Base-by-base conservation (phyloP, 1,284 basidiomycete genomes). In the Apiotrichum mycotoxinovorans region DNA sequence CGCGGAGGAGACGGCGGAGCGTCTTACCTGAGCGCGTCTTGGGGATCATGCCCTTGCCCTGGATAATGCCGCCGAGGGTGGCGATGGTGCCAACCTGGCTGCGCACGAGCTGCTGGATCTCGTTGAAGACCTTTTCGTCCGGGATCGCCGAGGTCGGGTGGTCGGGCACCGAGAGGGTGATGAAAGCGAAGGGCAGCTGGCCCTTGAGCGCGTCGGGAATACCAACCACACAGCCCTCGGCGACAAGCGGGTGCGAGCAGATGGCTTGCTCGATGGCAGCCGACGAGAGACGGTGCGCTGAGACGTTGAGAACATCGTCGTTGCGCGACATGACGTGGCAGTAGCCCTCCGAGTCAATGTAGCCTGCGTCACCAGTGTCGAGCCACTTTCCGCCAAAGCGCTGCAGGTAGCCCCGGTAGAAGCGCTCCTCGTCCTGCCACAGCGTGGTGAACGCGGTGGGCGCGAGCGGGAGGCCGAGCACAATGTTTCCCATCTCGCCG, bases 261-360 rank as follows among this genome's bases (percentile, higher is more conserved):
- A 97, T 82, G 3, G 92, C 91, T 14, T 88, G 89, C 81, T 97
- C 93, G 64, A 97, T 93, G 79, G 96, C 94, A 49, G 93, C 91
- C 0, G 93, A 96, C 43, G 89, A 92, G 54, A 97, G 81, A 70
- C 94, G 87, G 77, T 97, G 93, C 1, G 94, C 94, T 42, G 92
- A 93, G 35, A 93, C 91, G 75, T 68, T 68, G 60, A 68, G 64
- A 34, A 68, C 66, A 56, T 68, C 92, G 76, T 97, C 93, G 51
- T 96, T 85, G 67, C 93, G 87, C 46, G 93, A 92, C 78, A 91
- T 92, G 78, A 97, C 95, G 89, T 90, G 92, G 71, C 91, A 91
- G 79, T 97, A 97, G 12, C 93, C 93, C 68, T 97, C 86, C 71
- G 89, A 84, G 74, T 97, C 94, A 45, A 92, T 84, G 43, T 86